Evolutionary conservation across 495 filamentous ascomycete species (phyloP), one percentile per base, ranked within the genome.

Genomic region (Penicillium lagena): DNA sequence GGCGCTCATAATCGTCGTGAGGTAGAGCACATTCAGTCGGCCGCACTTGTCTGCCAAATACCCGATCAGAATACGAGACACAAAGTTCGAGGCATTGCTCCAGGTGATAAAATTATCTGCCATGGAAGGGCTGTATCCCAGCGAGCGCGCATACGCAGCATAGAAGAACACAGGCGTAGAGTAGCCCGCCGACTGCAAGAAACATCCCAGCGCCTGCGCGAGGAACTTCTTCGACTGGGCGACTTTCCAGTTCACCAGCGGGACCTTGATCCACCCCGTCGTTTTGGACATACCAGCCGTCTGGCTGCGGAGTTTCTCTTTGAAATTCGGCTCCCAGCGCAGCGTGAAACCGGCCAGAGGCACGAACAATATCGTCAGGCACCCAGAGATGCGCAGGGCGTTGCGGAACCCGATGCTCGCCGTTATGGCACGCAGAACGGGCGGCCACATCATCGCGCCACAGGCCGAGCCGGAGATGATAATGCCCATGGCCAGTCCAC

Each of bases 81-180:
- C 61, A 7, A 76, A 75, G 39, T 81, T 81, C 32, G 78, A 68
- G 10, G 70, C 78, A 49, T 76, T 82, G 52, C 64, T 73, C 2
- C 71, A 59, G 0, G 78, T 78, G 12, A 82, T 64, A 12, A 79
- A 66, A 68, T 76, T 49, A 47, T 64, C 41, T 45, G 60, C 69
- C 13, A 63, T 57, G 3, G 49, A 52, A 29, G 42, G 39, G 31
- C 50, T 67, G 43, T 73, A 71, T 9, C 70, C 70, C 10, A 72
- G 54, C 5, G 64, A 61, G 28, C 58, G 54, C 1, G 69, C 66
- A 46, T 67, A 73, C 4, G 67, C 54, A 1, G 69, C 59, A 42
- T 68, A 68, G 54, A 73, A 72, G 46, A 63, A 70, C 6, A 72
- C 41, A 3, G 70, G 70, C 6, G 66, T 70, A 9, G 63, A 60